Evolutionary conservation across 306 rosid species (phyloP).

Genomic region (Ormosia emarginata): DNA sequence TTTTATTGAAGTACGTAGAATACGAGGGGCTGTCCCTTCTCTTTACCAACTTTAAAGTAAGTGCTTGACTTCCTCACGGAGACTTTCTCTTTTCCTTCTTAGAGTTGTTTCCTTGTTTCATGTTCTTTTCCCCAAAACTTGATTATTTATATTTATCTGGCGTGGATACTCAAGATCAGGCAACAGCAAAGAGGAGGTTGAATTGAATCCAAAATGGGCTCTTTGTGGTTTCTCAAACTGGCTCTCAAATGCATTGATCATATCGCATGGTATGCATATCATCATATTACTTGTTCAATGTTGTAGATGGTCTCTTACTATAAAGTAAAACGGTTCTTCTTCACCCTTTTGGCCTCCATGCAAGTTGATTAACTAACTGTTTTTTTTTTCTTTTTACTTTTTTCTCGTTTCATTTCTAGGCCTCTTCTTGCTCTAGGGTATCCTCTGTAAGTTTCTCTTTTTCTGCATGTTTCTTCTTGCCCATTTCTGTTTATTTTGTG

Average conservation of each 20-base stretch:
- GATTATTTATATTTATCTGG: background rate
- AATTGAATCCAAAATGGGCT: conserved; percentile 27
- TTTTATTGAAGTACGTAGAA: too few species aligned
- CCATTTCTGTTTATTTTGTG: background rate
- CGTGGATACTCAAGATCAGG: background rate
- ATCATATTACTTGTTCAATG: background rate
- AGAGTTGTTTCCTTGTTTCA: background rate
- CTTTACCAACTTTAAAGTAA: too few species aligned
- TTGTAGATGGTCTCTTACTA: background rate
- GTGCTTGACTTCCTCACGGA: background rate
- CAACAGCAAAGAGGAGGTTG: background rate
- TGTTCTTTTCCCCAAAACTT: background rate
- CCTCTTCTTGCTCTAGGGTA: conserved; percentile 54
- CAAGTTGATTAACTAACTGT: background rate
- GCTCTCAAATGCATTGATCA: conserved; percentile 26
- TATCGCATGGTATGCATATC: conserved; percentile 41
- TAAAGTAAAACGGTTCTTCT: background rate
- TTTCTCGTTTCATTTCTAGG: conserved; percentile 22
- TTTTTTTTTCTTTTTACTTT: background rate
- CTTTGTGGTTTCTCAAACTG: conserved; percentile 34
- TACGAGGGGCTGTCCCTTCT: too few species aligned
- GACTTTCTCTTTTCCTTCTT: background rate
- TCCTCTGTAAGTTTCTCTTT: conserved; percentile 52
- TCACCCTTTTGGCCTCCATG: background rate
- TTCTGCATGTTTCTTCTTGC: background rate